These are phyloP conservation scores for Vitellaria paradoxa DNA, from an alignment of 179 eudicot genomes.

Conservation along the genomic window DNA sequence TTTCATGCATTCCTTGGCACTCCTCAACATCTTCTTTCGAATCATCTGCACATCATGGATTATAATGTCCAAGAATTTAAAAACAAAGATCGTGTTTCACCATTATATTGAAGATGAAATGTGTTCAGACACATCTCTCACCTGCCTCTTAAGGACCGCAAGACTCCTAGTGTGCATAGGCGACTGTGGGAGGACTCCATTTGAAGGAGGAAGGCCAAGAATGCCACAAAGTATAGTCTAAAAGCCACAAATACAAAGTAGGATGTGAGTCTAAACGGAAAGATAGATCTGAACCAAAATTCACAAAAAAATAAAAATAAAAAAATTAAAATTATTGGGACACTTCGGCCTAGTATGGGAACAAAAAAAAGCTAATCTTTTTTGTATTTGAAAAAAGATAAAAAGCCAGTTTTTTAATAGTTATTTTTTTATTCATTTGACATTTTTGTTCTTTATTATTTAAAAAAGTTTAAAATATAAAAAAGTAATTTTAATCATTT, in stretches of 20 bases:
- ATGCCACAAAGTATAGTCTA: conserved; percentile 53
- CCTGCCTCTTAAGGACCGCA: conserved; percentile 51
- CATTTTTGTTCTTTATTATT: no score
- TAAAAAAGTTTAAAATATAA: no score
- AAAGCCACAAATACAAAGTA: conserved; percentile 6
- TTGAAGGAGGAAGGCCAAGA: conserved; percentile 63
- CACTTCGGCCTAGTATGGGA: neutral
- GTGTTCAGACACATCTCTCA: conserved; percentile 6
- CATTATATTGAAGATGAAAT: neutral
- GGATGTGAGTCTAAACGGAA: neutral
- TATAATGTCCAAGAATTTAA: neutral
- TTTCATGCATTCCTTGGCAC: conserved; percentile 69
- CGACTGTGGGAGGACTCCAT: conserved; percentile 60
- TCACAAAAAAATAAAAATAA: no score
- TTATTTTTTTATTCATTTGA: no score
- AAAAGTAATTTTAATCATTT: no score
- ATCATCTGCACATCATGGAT: conserved; percentile 40
- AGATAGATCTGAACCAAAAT: neutral
- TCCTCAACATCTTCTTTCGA: conserved; percentile 61
- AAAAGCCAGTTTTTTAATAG: no score
- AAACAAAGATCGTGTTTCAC: neutral
- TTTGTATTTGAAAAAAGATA: no score
- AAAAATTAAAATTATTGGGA: neutral
- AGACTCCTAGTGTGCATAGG: conserved; percentile 61
- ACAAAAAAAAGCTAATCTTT: neutral